Conservation (phyloP, 2,329 filamentous ascomycete genomes). For the Coniosporium tulheliwenetii region DNA sequence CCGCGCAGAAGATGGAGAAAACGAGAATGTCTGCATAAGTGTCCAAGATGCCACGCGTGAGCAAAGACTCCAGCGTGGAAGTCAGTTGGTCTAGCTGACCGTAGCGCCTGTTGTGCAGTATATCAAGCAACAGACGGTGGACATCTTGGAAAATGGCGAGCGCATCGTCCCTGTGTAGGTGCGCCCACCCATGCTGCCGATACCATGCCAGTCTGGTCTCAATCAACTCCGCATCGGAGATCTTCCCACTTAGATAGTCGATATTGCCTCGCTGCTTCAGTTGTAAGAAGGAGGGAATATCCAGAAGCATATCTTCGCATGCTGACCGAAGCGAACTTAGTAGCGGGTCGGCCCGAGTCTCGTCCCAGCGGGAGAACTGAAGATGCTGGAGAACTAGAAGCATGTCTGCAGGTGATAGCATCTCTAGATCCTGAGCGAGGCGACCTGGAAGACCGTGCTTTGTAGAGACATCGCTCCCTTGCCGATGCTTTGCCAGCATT, state of each 20-base stretch:
- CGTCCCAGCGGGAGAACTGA: constrained; percentile 7
- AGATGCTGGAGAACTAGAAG: constrained; percentile 23
- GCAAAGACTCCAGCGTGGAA: constrained; percentile 2
- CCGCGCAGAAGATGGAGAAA: constrained; percentile 41
- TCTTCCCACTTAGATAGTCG: constrained; percentile 24
- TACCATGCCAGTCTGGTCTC: constrained; percentile 27
- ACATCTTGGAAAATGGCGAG: constrained; percentile 23
- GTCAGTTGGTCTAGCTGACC: constrained; percentile 4
- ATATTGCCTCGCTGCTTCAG: constrained; percentile 22
- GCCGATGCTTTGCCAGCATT: no score
- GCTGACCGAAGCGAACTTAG: constrained; percentile 13
- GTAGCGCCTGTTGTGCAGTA: constrained; percentile 5
- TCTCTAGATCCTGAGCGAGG: constrained; percentile 24
- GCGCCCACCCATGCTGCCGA: constrained; percentile 18
- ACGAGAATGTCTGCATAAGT: constrained; percentile 34
- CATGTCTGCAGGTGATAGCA: constrained; percentile 24
- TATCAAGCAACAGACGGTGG: constrained; percentile 4
- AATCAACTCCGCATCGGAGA: constrained; percentile 19
- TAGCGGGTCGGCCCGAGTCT: no score
- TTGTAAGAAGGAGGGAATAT: constrained; percentile 22
- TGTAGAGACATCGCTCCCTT: no score
- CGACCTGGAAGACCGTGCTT: constrained; percentile 14
- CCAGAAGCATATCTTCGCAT: constrained; percentile 19
- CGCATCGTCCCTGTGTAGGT: constrained; percentile 18
- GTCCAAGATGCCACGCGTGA: constrained; percentile 7